These are phyloP conservation scores for Saccharomycopsis schoenii DNA, from an alignment of 805 yeast genomes.

Conservation along the genomic window DNA sequence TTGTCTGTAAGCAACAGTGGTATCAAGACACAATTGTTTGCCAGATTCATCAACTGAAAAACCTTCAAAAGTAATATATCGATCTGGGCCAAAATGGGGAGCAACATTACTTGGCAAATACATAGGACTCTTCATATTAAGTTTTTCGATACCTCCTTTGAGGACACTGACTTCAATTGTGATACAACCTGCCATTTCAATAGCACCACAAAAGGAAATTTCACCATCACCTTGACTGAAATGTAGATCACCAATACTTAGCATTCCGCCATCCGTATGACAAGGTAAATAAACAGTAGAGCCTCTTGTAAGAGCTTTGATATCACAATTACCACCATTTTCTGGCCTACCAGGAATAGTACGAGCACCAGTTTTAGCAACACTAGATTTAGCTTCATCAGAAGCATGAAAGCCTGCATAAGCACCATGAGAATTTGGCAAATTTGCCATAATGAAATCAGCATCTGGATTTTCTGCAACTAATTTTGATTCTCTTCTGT, in stretches of 20 bases:
- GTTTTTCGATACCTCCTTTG: slow-evolving; percentile 32
- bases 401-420: slow-evolving; percentile 33
- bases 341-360: slow-evolving; percentile 46
- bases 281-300: slow-evolving; percentile 40
- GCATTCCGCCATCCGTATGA: slow-evolving; percentile 37
- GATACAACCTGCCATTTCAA: slow-evolving; percentile 41
- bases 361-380: slow-evolving; percentile 37
- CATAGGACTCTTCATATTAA: slow-evolving; percentile 37
- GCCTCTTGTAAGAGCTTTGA: slow-evolving; percentile 40
- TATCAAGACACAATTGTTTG: slow-evolving; percentile 34
- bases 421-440: slow-evolving; percentile 30
- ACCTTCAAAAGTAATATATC: slow-evolving; percentile 44
- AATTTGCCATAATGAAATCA: slow-evolving; percentile 31
- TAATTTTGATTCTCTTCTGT: slow-evolving; percentile 31
- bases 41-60: slow-evolving; percentile 43
- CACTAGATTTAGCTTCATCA: slow-evolving; percentile 23
- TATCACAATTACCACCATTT: slow-evolving; percentile 46
- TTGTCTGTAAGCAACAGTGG: slow-evolving; percentile 43
- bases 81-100: slow-evolving; percentile 37
- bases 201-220: slow-evolving; percentile 44
- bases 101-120: slow-evolving; percentile 40
- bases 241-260: slow-evolving; percentile 41
- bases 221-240: slow-evolving; percentile 48
- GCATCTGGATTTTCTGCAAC: slow-evolving; percentile 28
- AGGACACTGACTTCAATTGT: slow-evolving; percentile 33